phyloP scores from a whole-genome alignment of 345 rosid genomes.

The Aquilaria sinensis region DNA sequence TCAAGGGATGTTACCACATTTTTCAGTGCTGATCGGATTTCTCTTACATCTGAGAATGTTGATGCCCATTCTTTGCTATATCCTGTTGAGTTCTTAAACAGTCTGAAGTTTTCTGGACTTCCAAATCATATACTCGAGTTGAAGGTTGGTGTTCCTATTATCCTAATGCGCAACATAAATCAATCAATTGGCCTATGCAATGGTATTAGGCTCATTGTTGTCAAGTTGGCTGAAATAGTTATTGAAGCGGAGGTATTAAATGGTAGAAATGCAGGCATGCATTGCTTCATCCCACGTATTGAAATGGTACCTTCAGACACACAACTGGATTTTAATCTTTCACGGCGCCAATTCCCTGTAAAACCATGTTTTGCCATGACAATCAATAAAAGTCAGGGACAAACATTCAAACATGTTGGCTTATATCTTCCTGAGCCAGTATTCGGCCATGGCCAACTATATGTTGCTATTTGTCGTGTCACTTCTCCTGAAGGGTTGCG shows the following conservation, averaged over 20 bases:
- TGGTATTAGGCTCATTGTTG: not conserved
- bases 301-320: no score
- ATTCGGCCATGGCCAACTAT: no score
- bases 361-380: no score
- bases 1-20: not conserved
- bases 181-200: not conserved
- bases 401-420: no score
- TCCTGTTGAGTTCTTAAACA: not conserved
- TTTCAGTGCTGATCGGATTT: no score
- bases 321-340: no score
- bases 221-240: not conserved
- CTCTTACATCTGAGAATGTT: no score
- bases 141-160: not conserved
- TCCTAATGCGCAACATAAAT: not conserved
- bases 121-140: not conserved
- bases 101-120: not conserved
- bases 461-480: no score
- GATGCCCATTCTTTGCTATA: not conserved
- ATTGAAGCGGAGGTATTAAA: not conserved
- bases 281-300: not conserved
- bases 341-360: no score
- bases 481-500: no score
- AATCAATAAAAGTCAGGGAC: no score
- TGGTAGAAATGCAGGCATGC: not conserved
- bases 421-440: no score